Percentiles rank a stretch among this genome's conserved stretches.
phyloP scores from a whole-genome alignment of 345 rosid species.

The Salix arbutifolia region DNA sequence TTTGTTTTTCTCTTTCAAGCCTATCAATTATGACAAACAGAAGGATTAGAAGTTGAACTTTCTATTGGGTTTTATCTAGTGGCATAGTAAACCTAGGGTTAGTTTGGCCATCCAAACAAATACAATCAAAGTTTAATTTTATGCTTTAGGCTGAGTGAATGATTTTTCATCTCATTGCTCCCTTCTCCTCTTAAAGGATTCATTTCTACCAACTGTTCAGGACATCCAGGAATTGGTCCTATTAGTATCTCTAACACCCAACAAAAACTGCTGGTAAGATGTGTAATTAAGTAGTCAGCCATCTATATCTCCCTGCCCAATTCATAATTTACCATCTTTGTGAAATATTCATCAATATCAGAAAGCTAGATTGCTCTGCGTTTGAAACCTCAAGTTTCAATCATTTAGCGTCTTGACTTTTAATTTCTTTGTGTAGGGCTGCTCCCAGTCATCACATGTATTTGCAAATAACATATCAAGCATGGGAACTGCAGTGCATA shows the following conservation, averaged over 20 bases:
- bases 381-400: too few relatives aligned
- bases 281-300: not conserved
- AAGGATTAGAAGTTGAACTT: not conserved
- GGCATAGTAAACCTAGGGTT: too few relatives aligned
- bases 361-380: not conserved
- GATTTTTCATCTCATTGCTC: not conserved
- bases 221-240: not conserved
- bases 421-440: constrained; percentile 49
- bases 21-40: not conserved
- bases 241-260: not conserved
- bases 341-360: not conserved
- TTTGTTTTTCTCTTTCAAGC: too few relatives aligned
- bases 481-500: constrained; percentile 66
- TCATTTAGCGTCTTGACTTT: not conserved
- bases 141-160: not conserved
- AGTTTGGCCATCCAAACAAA: too few relatives aligned
- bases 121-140: not conserved
- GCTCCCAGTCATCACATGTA: constrained; percentile 92
- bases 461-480: constrained; percentile 87
- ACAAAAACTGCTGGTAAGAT: not conserved
- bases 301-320: not conserved
- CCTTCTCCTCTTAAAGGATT: not conserved
- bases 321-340: not conserved
- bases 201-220: not conserved
- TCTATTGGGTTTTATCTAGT: too few relatives aligned